These are phyloP conservation scores for Apiotrichum siamense DNA, from an alignment of 1,284 basidiomycete species.

Conservation along the genomic window DNA sequence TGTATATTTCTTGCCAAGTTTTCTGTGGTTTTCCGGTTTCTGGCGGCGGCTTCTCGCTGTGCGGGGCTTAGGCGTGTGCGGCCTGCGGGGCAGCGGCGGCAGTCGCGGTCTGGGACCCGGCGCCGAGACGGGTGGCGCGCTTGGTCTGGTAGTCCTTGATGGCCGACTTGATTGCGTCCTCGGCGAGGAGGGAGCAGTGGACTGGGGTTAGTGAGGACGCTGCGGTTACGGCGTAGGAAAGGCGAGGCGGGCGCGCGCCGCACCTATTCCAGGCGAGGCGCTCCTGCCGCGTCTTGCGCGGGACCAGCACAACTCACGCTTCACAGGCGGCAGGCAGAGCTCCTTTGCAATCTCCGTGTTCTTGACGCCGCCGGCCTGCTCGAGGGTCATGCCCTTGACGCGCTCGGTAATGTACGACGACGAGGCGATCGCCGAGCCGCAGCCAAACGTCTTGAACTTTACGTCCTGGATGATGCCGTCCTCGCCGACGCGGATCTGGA, in stretches of 20 bases:
- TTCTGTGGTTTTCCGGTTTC: not conserved
- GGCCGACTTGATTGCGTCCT: conserved; percentile 92
- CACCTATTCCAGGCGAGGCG: too few relatives aligned
- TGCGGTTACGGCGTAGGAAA: too few relatives aligned
- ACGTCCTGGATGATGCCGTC: conserved; percentile 88
- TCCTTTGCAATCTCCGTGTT: conserved; percentile 99
- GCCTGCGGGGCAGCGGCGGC: not conserved
- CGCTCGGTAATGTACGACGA: conserved; percentile 97
- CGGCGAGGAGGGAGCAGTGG: conserved; percentile 76
- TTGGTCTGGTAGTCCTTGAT: conserved; percentile 87
- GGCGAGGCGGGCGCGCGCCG: too few relatives aligned
- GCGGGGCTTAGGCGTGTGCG: not conserved
- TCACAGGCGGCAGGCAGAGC: conserved; percentile 90
- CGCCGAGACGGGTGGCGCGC: conserved; percentile 48
- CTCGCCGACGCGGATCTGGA: conserved; percentile 96
- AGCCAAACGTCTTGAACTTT: conserved; percentile 96
- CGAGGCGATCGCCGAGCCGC: conserved; percentile 87
- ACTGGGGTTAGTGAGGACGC: conserved; percentile 25
- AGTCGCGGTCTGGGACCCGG: too few relatives aligned
- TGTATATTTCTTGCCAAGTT: not conserved
- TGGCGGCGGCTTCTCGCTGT: too few relatives aligned
- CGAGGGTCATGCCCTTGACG: conserved; percentile 91
- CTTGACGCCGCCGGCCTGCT: conserved; percentile 92
- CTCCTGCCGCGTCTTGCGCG: not conserved
- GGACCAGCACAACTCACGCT: conserved; percentile 84